Evolutionary conservation across 2,329 filamentous ascomycete genomes (phyloP).

Genomic region (Claviceps sp.): DNA sequence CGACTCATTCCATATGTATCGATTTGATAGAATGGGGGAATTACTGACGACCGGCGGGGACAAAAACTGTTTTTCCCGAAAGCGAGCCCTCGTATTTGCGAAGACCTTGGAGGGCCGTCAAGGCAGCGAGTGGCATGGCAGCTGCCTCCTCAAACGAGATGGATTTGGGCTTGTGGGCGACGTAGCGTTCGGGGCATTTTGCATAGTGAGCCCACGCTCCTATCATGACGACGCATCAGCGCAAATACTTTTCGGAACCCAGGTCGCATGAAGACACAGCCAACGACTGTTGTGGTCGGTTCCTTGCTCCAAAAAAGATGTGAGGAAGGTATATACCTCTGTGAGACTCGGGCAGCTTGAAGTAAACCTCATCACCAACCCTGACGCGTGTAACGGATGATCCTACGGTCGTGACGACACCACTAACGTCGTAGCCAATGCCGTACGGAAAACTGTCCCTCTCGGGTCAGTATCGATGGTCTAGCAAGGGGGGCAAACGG

Average conservation of each 20-base stretch:
- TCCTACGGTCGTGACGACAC: slow-evolving; percentile 23
- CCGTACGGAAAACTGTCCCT: slow-evolving; percentile 24
- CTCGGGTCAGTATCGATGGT: background rate
- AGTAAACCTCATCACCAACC: slow-evolving; percentile 13
- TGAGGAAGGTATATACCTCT: slow-evolving; percentile 6
- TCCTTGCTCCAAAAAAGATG: background rate
- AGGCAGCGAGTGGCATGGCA: slow-evolving; percentile 27
- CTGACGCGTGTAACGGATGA: slow-evolving; percentile 20
- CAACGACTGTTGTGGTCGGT: no score
- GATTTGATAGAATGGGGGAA: background rate
- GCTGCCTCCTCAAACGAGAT: slow-evolving; percentile 29
- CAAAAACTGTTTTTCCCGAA: slow-evolving; percentile 18
- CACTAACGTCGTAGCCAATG: slow-evolving; percentile 29
- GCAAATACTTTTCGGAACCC: background rate
- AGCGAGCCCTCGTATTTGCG: slow-evolving; percentile 24
- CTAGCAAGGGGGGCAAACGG: background rate
- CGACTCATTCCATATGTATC: background rate
- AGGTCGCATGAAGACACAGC: background rate
- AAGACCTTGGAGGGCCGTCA: slow-evolving; percentile 27
- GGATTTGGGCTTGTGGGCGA: slow-evolving; percentile 25
- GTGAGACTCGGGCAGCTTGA: slow-evolving; percentile 10
- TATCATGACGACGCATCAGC: slow-evolving; percentile 6
- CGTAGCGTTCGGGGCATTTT: slow-evolving; percentile 16
- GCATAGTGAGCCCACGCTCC: slow-evolving; percentile 25
- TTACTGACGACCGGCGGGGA: slow-evolving; percentile 13